Evolutionary conservation across 225 moss, liverwort and hornwort species (phyloP), one percentile per base, ranked within the genome.

Genomic region (Anthoceros angustus): DNA sequence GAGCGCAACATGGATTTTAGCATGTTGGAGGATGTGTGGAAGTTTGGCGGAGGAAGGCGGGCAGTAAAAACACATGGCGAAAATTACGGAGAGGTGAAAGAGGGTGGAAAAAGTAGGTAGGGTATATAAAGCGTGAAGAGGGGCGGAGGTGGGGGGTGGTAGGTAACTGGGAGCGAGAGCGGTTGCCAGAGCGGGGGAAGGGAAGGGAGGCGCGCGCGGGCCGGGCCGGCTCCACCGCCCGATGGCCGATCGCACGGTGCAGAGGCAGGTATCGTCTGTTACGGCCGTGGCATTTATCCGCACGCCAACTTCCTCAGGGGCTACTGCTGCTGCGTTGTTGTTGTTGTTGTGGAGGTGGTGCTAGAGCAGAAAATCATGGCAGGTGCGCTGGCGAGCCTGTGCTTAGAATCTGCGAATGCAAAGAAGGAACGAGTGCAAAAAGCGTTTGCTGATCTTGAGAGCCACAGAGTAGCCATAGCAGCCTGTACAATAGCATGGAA

Each of bases 391-490:
- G 77, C 71, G 63, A 88, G 91, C 72, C 75, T 76, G 76, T 80
- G 82, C 67, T 75, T 98, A 86, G 89, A 98, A 72, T 77, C 87
- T 25, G 83, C 89, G 75, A 82, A 87, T 74, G 77, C 77, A 64
- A 80, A 87, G 65, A 87, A 89, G 83, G 89, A 98, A 77, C 98
- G 98, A 23, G 77, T 98, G 80, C 87, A 87, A 74, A 84, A 83
- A 78, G 92, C 87, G 61, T 92, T 98, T 76, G 84, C 84, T 40
- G 92, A 89, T 78, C 76, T 92, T 77, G 98, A 98, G 74, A 76
- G 76, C 60, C 89, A 92, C 87, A 84, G 89, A 78, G 84, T 79
- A 60, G 84, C 92, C 69, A 88, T 98, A 46, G 82, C 80, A 75
- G 86, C 78, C 75, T 87, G 89, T 71, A 84, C 85, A 5, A 62